Evolutionary conservation across 306 rosid species (phyloP).

Genomic region (Abrus pulchellus): DNA sequence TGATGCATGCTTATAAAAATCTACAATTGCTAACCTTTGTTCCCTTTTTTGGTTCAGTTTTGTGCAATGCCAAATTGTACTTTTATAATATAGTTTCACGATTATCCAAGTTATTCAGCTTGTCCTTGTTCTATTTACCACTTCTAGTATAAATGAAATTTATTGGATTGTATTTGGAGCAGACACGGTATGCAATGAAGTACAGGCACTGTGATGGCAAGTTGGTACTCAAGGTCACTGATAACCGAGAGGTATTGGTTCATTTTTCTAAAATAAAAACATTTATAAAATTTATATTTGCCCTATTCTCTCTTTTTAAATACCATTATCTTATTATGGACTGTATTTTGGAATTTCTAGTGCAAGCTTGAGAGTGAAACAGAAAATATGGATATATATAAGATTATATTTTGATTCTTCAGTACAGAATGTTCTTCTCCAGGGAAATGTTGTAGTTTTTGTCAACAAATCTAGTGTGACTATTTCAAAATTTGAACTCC

Average conservation of each 20-base stretch:
- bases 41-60: not conserved
- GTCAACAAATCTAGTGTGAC: not conserved
- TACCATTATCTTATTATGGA: not conserved
- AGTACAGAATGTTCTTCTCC: not conserved
- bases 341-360: not conserved
- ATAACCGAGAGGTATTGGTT: conserved; percentile 66
- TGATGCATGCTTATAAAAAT: not conserved
- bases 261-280: not conserved
- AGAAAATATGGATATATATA: not conserved
- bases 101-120: not conserved
- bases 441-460: conserved; percentile 1
- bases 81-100: conserved; percentile 14
- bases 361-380: not conserved
- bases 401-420: not conserved
- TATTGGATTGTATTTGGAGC: conserved; percentile 26
- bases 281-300: not conserved
- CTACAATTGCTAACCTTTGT: not conserved
- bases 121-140: not conserved
- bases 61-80: not conserved
- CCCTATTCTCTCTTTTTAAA: not conserved
- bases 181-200: conserved; percentile 81
- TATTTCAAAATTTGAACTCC: conserved; percentile 30
- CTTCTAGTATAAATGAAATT: not conserved
- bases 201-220: conserved; percentile 86
- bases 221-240: conserved; percentile 84